Evolutionary conservation across 192 early-diverging fungal genomes (phyloP), one percentile per base, ranked within the genome.

Genomic region (Backusella morwellensis): DNA sequence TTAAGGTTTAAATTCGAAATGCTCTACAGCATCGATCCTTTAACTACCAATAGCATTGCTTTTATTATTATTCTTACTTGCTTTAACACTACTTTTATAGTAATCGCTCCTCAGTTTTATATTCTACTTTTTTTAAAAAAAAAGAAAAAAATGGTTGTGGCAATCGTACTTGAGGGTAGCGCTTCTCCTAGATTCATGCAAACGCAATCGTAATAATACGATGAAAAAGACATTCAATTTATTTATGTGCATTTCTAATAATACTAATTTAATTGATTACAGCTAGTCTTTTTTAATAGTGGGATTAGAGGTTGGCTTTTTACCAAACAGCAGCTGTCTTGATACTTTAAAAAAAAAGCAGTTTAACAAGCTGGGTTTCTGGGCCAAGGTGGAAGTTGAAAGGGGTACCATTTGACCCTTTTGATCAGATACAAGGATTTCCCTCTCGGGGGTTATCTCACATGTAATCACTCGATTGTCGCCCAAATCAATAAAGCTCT

Each of bases 401-500:
- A 70, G 68, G 35, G 68, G 68, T 5, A 70, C 6, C 19, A 35
- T 35, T 70, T 70, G 35, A 40, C 38, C 35, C 21, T 70, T 23
- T 41, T 70, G n/a, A 70, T 70, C 38, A 19, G 38, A 40, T 21
- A 70, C 35, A 36, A 70, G 38, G 7, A 70, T 70, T 40, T 70
- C 19, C 21, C 36, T 70, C 15, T 70, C 68, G 9, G 35, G 35
- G 23, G 68, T 70, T 9, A 70, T 70, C 38, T 70, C 68, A 70
- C 68, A 70, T 21, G 35, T 35, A 23, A 70, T 40, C n/a, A 70
- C 35, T 5, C 68, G 35, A 63, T 14, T 29, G 41, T 70, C 68
- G 2, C 68, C 68, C 12, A 70, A 70, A 23, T 70, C 68, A 38
- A 70, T 70, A 35, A 35, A 70, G 23, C 23, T 70, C 3, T 70